Evolutionary conservation across 2,329 filamentous ascomycete genomes (phyloP), one percentile per base, ranked within the genome.

Genomic region (Fusarium scirpi): DNA sequence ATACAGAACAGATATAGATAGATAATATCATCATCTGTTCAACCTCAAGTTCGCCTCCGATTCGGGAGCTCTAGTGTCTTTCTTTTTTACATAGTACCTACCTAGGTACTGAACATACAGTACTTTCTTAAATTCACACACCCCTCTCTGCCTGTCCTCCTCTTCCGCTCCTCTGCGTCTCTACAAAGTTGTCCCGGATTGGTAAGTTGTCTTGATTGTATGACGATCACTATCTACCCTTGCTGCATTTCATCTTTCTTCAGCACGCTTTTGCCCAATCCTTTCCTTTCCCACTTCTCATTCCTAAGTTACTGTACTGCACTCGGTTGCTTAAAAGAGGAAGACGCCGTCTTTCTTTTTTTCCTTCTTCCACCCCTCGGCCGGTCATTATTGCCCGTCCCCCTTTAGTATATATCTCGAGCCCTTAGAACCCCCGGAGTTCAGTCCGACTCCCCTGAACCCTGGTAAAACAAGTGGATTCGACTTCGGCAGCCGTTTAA

Each of bases 181-280:
- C 55, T 72, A 25, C 29, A 24, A 55, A 65, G 55, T 25, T 47
- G 56, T 65, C 65, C 70, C 63, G 72, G 68, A 74, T 73, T 73
- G 72, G 72, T 72, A 71, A 72, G 70, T 70, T 48, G 46, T 47
- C 58, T 62, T 65, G 38, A 32, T 58, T 75, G 72, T 75, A 75
- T 75, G 72, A 75, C 72, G 72, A 72, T 71, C 72, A 69, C 63
- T 71, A 62, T 41, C 29, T 64, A 62, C 66, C 51, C 62, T 71
- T 62, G 48, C 61, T 47, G 51, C 58, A 56, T 32, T 56, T 62
- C 63, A 59, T 66, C 60, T 64, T 64, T 64, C 53, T 63, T 45
- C 57, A 70, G 20, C 54, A 38, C 41, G 34, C 48, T 24, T 30
- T 30, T 29, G 40, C 30, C 48, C 43, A 62, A 45, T 45, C 20